Percentiles rank a stretch among this genome's conserved stretches.
phyloP scores from a whole-genome alignment of 1,284 basidiomycete species.

The Melanopsichium pennsylvanicum region DNA sequence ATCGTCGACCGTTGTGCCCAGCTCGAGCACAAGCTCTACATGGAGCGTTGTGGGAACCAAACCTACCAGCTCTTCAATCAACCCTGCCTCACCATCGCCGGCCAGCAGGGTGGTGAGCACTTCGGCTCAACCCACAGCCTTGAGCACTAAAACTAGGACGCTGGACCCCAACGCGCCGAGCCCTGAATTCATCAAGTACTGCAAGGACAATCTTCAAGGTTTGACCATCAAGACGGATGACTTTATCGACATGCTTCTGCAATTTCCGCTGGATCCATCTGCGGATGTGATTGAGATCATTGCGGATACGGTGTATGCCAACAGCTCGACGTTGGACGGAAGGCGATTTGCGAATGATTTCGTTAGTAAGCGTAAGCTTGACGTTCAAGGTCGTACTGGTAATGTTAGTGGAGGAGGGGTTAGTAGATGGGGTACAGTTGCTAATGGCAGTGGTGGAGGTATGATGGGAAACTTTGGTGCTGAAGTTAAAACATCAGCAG shows the following conservation, averaged over 20 bases:
- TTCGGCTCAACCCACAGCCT: neutral
- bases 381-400: conserved; percentile 46
- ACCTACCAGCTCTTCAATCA: conserved; percentile 16
- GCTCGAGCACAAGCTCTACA: conserved; percentile 11
- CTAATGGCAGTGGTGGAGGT: neutral
- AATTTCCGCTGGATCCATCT: conserved; percentile 64
- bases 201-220: conserved; percentile 85
- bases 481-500: neutral
- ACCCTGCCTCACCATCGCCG: conserved; percentile 49
- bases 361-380: conserved; percentile 78
- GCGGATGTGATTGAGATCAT: conserved; percentile 65
- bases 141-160: neutral
- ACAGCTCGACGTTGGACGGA: conserved; percentile 91
- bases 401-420: neutral
- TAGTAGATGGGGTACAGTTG: conserved; percentile 11
- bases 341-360: conserved; percentile 92
- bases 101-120: conserved; percentile 35
- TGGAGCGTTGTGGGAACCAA: conserved; percentile 33
- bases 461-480: conserved; percentile 17
- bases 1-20: too few relatives aligned
- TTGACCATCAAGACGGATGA: conserved; percentile 71
- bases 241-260: conserved; percentile 67
- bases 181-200: conserved; percentile 88
- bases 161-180: conserved; percentile 77
- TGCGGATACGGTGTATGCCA: conserved; percentile 76